A percentile compares a stretch with the other conserved stretches of the same genome.
Conservation (phyloP, 1,139 yeast species). For the Candida sanyaensis region DNA sequence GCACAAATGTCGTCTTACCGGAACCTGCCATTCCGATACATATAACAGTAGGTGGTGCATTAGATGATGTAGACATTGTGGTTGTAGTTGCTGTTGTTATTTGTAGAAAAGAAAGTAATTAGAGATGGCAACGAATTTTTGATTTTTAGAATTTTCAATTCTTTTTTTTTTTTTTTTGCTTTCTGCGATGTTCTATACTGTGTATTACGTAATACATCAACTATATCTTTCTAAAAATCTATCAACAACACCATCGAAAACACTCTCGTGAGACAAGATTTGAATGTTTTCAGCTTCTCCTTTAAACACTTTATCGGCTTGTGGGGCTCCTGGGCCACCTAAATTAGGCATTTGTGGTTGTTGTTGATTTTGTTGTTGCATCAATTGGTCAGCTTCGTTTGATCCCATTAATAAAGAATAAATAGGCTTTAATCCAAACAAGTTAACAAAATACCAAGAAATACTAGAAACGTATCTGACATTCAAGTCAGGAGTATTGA, state of each 20-base stretch:
- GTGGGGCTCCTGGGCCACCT: constrained; percentile 60
- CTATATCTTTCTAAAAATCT: constrained; percentile 47
- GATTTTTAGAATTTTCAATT: neutral
- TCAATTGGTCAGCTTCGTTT: constrained; percentile 49
- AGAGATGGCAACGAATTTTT: neutral
- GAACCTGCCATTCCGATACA: constrained; percentile 98
- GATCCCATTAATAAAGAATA: constrained; percentile 68
- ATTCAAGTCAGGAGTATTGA: constrained; percentile 80
- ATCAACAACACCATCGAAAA: constrained; percentile 64
- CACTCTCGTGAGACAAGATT: constrained; percentile 54
- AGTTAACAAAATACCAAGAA: constrained; percentile 95
- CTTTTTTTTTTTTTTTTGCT: neutral
- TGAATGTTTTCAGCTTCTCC: constrained; percentile 79
- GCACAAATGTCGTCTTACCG: constrained; percentile 98
- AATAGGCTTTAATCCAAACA: constrained; percentile 82
- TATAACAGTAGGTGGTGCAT: constrained; percentile 59
- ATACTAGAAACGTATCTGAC: constrained; percentile 94
- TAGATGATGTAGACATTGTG: constrained; percentile 33
- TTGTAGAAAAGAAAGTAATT: neutral
- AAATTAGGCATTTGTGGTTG: constrained; percentile 45
- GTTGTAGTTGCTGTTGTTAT: neutral
- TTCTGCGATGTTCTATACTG: constrained; percentile 3
- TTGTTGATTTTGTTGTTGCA: constrained; percentile 47
- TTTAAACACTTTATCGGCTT: constrained; percentile 59
- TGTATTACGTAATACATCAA: neutral